Base-by-base conservation (phyloP, 2,329 filamentous ascomycete genomes). In the Pseudogymnoascus sp. region DNA sequence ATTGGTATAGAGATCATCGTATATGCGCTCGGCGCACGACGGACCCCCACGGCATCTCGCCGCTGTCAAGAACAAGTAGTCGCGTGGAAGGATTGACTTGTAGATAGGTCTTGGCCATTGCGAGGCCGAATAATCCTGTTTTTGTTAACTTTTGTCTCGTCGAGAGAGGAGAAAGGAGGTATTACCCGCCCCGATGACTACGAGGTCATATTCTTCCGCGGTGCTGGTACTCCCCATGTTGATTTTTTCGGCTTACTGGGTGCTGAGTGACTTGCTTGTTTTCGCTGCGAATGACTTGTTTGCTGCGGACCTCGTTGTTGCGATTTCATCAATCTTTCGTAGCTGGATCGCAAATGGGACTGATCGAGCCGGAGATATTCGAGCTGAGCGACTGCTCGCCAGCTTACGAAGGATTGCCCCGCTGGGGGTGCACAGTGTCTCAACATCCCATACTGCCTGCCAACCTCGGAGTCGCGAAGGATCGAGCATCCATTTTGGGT, bases 1-100 rank as follows among this genome's bases (percentile, higher is more conserved):
- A 74, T 92, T 91, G 61, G 83, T 86, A 67, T 85, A 87, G 45
- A 93, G 79, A 1, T 83, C 85, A 0, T 85, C 82, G 71, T 91
- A 88, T 1, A 90, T 73, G 1, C 88, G 81, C 40, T 87, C 78
- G 63, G 83, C 77, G 16, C 85, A 82, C 89, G 88, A 92, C 8
- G 86, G 85, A 2, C 89, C 89, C 0, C 89, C 89, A 4, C 86
- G 69, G 0, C 81, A n/a, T 81, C 9, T 77, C 72, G 16, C 80
- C 78, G 5, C 77, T 74, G 55, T 90, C 88, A 35, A 89, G 75
- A n/a, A 90, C 70, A 0, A 79, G 75, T 28, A 89, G 70, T 2
- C 79, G 79, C 60, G 79, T 76, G 14, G 76, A 71, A 1, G 86
- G 86, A 65, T 87, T 78, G 38, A 86, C 70, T 66, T 83, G 77